Percentiles rank a stretch among this genome's conserved stretches.
These are phyloP conservation scores for Pseudogymnoascus sp. DNA, from an alignment of 2,329 filamentous ascomycete genomes.

Conservation along the genomic window DNA sequence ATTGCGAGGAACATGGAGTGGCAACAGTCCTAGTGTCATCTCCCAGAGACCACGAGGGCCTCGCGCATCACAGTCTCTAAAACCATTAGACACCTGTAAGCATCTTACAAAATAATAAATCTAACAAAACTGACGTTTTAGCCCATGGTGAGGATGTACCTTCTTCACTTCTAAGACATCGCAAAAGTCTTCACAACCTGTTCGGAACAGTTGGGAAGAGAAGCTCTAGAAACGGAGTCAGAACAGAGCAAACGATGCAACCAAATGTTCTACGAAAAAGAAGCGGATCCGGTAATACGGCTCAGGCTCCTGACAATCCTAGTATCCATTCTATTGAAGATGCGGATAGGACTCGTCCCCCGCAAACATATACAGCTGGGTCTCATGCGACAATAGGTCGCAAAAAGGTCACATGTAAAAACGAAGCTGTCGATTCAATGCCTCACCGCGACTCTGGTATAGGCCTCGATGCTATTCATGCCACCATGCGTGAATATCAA, in stretches of 20 bases:
- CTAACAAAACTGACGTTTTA: not conserved
- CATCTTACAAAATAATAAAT: not conserved
- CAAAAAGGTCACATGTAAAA: not conserved
- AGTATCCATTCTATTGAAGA: not conserved
- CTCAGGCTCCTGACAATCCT: not conserved
- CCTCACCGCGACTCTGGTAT: not conserved
- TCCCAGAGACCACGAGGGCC: not conserved
- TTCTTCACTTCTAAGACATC: constrained; percentile 10
- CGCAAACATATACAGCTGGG: not conserved
- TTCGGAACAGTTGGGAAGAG: constrained; percentile 18
- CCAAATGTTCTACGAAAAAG: not conserved
- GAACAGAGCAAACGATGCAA: constrained; percentile 13
- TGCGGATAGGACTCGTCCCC: not conserved
- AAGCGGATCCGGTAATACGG: not conserved
- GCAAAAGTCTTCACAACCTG: constrained; percentile 23
- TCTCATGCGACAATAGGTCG: not conserved
- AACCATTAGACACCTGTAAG: not conserved
- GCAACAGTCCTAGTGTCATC: not conserved
- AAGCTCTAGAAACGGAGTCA: constrained; percentile 13
- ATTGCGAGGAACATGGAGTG: not conserved
- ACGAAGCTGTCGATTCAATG: not conserved
- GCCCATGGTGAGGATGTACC: not conserved
- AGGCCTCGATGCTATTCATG: not conserved
- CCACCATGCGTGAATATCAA: not conserved
- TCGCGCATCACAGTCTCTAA: not conserved